Conservation (phyloP, 805 yeast genomes). For the Candida wancherniae region DNA sequence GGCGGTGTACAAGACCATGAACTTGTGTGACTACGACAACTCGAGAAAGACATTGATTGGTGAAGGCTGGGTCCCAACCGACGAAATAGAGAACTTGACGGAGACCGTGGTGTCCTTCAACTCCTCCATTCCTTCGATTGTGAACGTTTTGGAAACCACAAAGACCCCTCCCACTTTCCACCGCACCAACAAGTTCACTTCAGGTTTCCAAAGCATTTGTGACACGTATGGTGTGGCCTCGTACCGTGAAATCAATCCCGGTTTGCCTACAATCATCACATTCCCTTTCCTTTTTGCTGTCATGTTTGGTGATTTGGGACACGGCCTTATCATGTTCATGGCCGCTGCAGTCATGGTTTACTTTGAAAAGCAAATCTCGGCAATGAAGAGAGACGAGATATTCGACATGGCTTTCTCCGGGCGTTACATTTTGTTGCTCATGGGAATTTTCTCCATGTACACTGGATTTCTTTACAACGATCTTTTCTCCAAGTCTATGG, state of each 20-base stretch:
- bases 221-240: constrained; percentile 95
- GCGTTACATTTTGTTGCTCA: constrained; percentile 80
- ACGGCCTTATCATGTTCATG: constrained; percentile 77
- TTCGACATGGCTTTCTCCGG: constrained; percentile 96
- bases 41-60: constrained; percentile 83
- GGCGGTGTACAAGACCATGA: constrained; percentile 73
- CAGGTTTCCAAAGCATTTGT: constrained; percentile 87
- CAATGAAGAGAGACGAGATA: constrained; percentile 80
- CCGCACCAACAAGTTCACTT: constrained; percentile 90
- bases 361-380: constrained; percentile 66
- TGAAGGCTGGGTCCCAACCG: constrained; percentile 95
- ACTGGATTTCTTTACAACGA: constrained; percentile 95
- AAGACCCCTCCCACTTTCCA: constrained; percentile 93
- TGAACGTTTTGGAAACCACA: constrained; percentile 63
- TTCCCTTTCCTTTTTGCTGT: constrained; percentile 98
- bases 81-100: constrained; percentile 64
- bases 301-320: constrained; percentile 98
- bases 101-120: constrained; percentile 61
- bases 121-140: constrained; percentile 48
- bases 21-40: constrained; percentile 74
- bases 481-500: constrained; percentile 85
- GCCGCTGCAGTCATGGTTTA: constrained; percentile 69
- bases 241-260: constrained; percentile 94
- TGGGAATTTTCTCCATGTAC: constrained; percentile 95
- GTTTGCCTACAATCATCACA: constrained; percentile 87